phyloP scores from a whole-genome alignment of 2,329 filamentous ascomycete genomes.

The Stagonosporopsis rhizophila region DNA sequence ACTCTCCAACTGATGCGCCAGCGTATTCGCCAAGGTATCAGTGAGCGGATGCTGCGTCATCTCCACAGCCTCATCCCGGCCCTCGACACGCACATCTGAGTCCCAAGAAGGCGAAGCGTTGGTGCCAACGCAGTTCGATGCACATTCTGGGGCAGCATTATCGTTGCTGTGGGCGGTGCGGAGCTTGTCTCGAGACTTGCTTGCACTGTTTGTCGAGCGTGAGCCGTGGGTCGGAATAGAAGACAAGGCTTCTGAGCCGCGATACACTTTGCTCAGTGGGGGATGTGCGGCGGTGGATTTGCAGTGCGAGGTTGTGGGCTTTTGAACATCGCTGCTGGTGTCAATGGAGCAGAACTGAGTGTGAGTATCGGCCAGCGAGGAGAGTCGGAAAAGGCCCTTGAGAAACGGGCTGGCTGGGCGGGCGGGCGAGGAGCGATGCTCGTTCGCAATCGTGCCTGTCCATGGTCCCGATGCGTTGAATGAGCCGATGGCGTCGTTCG shows the following conservation, averaged over 20 bases:
- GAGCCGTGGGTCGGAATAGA: neutral
- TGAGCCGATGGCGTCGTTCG: neutral
- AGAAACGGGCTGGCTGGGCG: slow-evolving; percentile 4
- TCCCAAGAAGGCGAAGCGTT: neutral
- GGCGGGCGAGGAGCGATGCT: neutral
- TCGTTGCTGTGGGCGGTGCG: neutral
- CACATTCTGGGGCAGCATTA: neutral
- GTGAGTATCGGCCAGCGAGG: slow-evolving; percentile 1
- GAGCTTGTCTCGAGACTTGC: neutral
- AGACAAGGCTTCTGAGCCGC: neutral
- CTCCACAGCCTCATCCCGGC: neutral
- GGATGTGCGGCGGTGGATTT: neutral
- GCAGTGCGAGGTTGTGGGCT: neutral
- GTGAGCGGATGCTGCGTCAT: neutral
- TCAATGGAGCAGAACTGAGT: neutral
- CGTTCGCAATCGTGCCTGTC: neutral
- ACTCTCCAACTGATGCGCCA: slow-evolving; percentile 12
- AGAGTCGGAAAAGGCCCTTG: slow-evolving; percentile 8
- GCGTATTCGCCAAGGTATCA: slow-evolving; percentile 3
- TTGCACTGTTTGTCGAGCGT: neutral
- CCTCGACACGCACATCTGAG: neutral
- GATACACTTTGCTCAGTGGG: slow-evolving; percentile 4
- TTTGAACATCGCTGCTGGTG: neutral
- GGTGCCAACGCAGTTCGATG: neutral
- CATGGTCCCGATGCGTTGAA: neutral